phyloP scores from a whole-genome alignment of 2,329 filamentous ascomycete species.

The Aspergillus cejpii region DNA sequence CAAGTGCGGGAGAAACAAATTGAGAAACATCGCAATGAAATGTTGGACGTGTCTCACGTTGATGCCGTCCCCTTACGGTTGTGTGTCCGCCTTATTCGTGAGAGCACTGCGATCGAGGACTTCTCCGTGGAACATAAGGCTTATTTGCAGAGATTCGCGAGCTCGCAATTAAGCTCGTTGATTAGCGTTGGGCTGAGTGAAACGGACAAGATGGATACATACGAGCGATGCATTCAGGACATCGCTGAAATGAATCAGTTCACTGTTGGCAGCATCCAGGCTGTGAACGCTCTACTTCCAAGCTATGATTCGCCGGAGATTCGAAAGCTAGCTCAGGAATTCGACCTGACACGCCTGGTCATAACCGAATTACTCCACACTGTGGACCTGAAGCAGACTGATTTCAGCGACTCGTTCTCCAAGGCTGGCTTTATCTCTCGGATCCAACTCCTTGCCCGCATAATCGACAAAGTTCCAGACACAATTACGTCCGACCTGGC shows the following conservation, averaged over 20 bases:
- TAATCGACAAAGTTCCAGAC: constrained; percentile 57
- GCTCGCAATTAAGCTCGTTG: constrained; percentile 55
- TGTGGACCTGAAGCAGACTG: constrained; percentile 38
- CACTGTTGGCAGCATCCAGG: constrained; percentile 66
- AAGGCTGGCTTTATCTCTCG: constrained; percentile 47
- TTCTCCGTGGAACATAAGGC: constrained; percentile 53
- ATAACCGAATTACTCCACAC: constrained; percentile 59
- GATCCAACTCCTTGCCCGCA: constrained; percentile 51
- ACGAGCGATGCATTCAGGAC: constrained; percentile 60
- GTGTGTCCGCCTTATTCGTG: constrained; percentile 63
- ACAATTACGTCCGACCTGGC: constrained; percentile 59
- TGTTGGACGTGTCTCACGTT: constrained; percentile 23
- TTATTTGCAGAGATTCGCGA: constrained; percentile 59
- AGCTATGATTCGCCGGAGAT: constrained; percentile 47
- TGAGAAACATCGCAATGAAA: constrained; percentile 23
- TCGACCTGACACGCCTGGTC: constrained; percentile 56
- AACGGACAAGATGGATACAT: constrained; percentile 56
- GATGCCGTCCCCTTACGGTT: constrained; percentile 47
- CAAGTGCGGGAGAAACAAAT: constrained; percentile 43
- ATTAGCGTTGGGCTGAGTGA: constrained; percentile 50
- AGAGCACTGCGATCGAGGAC: constrained; percentile 55
- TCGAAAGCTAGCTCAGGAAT: constrained; percentile 52
- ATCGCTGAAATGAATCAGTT: constrained; percentile 57
- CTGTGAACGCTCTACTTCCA: constrained; percentile 46
- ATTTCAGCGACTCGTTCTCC: constrained; percentile 35